A percentile compares a stretch with the other conserved stretches of the same genome.
Evolutionary conservation across 176 grass and related monocot species (phyloP).

Genomic region (Chrysopogon serrulatus): DNA sequence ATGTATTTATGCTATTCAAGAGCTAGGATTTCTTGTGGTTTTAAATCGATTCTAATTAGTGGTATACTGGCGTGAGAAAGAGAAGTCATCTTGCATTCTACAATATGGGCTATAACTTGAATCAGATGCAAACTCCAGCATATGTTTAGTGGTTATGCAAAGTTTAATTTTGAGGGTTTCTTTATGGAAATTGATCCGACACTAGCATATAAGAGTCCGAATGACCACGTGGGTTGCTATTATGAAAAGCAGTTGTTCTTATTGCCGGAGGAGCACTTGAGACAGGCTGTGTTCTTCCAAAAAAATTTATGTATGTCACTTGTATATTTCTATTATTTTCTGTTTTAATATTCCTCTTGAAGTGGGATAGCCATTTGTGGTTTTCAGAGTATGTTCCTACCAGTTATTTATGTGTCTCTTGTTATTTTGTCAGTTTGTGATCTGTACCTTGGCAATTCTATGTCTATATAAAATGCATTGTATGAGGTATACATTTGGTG

Average conservation of each 20-base stretch:
- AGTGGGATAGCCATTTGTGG: neutral
- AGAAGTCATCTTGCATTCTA: neutral
- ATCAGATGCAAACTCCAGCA: neutral
- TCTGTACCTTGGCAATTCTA: neutral
- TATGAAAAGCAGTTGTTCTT: neutral
- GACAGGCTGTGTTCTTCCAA: neutral
- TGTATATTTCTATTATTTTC: neutral
- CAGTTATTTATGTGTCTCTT: neutral
- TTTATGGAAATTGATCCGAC: neutral
- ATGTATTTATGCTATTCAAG: neutral
- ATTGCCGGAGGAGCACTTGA: neutral
- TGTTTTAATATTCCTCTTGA: neutral
- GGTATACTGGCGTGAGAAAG: neutral
- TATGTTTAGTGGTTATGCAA: neutral
- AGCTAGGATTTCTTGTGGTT: neutral
- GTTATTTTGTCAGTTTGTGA: neutral
- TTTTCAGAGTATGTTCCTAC: neutral
- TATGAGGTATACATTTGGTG: neutral
- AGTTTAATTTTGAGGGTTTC: neutral
- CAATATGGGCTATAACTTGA: neutral
- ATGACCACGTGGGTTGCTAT: neutral
- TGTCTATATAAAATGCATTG: constrained; percentile 14
- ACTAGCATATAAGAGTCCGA: neutral
- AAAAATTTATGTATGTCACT: neutral
- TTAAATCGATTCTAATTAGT: neutral